Evolutionary conservation across 257 asterid genomes (phyloP).

Genomic region (Forsythia viridissima): DNA sequence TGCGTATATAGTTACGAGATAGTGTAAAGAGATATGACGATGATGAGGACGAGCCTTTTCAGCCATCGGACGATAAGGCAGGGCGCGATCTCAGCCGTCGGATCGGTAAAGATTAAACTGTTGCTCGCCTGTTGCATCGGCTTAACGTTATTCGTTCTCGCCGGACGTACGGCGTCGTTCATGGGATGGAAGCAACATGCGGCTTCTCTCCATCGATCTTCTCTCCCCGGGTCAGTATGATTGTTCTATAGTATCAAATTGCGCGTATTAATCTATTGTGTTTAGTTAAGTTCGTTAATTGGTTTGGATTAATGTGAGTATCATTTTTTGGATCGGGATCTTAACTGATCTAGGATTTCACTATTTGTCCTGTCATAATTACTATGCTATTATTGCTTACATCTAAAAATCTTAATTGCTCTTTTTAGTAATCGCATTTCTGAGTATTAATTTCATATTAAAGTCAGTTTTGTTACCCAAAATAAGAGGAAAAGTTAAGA

Average conservation of each 20-base stretch:
- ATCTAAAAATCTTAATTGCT: slow-evolving; percentile 9
- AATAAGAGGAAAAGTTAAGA: background rate
- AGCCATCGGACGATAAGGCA: slow-evolving; percentile 71
- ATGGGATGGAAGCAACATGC: slow-evolving; percentile 49
- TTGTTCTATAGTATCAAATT: background rate
- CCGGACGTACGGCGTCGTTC: slow-evolving; percentile 56
- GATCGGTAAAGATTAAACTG: slow-evolving; percentile 69
- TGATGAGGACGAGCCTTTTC: slow-evolving; percentile 58
- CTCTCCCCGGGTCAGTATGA: slow-evolving; percentile 41
- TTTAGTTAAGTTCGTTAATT: background rate
- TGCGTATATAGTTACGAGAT: background rate
- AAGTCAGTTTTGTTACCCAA: background rate
- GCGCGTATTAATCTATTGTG: background rate
- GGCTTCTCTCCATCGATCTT: slow-evolving; percentile 37
- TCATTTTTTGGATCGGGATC: slow-evolving; percentile 11
- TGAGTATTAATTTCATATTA: too few species aligned
- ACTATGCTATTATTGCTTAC: slow-evolving; percentile 9
- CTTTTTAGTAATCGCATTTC: background rate
- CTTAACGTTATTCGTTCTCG: slow-evolving; percentile 45
- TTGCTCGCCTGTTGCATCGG: slow-evolving; percentile 51
- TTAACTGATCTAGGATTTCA: slow-evolving; percentile 16
- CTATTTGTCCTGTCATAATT: background rate
- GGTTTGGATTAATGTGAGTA: slow-evolving; percentile 9
- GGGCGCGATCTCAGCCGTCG: slow-evolving; percentile 57
- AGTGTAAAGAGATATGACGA: slow-evolving; percentile 16